phyloP scores from a whole-genome alignment of 1,284 basidiomycete species.

The Vanrija humicola region DNA sequence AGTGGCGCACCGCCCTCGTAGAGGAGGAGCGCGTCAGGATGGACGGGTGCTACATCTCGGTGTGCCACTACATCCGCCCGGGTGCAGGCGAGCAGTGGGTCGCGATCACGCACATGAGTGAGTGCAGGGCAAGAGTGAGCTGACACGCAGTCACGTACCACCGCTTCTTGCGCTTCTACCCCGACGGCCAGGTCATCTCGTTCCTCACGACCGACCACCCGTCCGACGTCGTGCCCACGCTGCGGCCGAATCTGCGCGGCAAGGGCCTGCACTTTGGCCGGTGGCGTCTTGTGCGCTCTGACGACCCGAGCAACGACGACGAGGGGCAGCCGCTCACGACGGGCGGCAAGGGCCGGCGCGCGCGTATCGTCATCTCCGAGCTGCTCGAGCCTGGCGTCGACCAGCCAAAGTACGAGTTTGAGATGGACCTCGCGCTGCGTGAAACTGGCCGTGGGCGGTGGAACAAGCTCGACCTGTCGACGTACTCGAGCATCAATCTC shows the following conservation, averaged over 20 bases:
- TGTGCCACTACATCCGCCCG: conserved; percentile 71
- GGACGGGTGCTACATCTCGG: conserved; percentile 84
- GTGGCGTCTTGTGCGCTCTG: conserved; percentile 38
- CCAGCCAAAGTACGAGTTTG: conserved; percentile 67
- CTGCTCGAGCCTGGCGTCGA: conserved; percentile 42
- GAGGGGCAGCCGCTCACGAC: background rate
- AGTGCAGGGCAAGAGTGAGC: conserved; percentile 2
- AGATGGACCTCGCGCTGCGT: conserved; percentile 74
- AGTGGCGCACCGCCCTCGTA: conserved; percentile 71
- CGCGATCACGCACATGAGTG: conserved; percentile 53
- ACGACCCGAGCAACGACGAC: conserved; percentile 2
- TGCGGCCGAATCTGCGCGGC: conserved; percentile 70
- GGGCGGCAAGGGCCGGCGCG: background rate
- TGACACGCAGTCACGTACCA: conserved; percentile 46
- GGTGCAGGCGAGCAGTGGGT: conserved; percentile 79
- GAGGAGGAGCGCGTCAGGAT: conserved; percentile 76
- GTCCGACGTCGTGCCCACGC: conserved; percentile 67
- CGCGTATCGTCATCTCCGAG: conserved; percentile 35
- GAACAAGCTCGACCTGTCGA: conserved; percentile 76
- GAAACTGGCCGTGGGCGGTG: conserved; percentile 75
- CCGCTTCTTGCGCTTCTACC: conserved; percentile 72
- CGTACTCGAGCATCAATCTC: conserved; percentile 70
- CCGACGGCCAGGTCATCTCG: conserved; percentile 79
- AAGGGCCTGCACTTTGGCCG: conserved; percentile 58
- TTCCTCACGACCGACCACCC: conserved; percentile 79